These are phyloP conservation scores for Puccinia hordei DNA, from an alignment of 1,284 basidiomycete species.

Conservation along the genomic window DNA sequence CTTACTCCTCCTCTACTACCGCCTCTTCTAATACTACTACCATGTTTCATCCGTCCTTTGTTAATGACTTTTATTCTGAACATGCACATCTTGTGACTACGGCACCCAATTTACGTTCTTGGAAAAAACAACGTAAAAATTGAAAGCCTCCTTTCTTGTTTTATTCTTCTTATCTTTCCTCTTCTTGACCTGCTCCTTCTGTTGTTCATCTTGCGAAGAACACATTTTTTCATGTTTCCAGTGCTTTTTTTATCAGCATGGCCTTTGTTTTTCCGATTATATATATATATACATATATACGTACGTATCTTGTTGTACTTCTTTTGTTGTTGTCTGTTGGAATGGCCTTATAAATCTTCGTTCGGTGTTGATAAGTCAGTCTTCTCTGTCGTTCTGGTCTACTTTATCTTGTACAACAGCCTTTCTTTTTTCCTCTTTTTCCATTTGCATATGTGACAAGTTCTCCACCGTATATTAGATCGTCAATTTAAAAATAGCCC, in stretches of 20 bases:
- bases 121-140: conserved; percentile 10
- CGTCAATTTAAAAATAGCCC: too few species aligned
- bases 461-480: too few species aligned
- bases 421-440: too few species aligned
- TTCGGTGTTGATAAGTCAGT: too few species aligned
- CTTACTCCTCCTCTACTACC: background rate
- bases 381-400: too few species aligned
- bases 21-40: background rate
- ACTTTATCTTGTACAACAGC: too few species aligned
- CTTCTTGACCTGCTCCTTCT: background rate
- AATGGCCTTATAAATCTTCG: too few species aligned
- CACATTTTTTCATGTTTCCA: too few species aligned
- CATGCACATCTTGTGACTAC: background rate
- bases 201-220: background rate
- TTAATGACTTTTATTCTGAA: conserved; percentile 19
- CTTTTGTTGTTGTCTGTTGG: background rate
- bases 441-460: too few species aligned
- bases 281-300: too few species aligned
- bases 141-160: background rate
- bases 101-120: background rate
- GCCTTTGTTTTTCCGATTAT: background rate
- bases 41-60: conserved; percentile 8
- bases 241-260: background rate
- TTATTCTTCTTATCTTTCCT: background rate
- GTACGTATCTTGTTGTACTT: background rate